Percentiles rank a stretch among this genome's conserved stretches.
Conservation (phyloP, 257 asterid species). For the Scutellaria baicalensis region DNA sequence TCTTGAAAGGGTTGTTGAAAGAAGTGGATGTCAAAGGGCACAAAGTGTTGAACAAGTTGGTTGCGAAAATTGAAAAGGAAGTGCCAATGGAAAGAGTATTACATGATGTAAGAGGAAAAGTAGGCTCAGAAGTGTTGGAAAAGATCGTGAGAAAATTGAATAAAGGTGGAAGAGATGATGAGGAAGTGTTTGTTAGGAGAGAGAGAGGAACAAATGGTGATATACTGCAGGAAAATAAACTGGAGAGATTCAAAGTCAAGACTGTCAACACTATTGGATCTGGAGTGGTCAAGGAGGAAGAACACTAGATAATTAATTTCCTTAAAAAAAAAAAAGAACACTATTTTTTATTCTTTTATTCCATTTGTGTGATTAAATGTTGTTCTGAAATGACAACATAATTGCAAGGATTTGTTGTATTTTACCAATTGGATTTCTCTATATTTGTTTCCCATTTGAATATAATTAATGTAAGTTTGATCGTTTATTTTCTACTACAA, state of each 20-base stretch:
- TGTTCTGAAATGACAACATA: no score
- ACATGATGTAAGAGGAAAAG: slow-evolving; percentile 3
- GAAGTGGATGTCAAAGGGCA: slow-evolving; percentile 23
- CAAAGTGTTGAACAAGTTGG: slow-evolving; percentile 18
- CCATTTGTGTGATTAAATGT: no score
- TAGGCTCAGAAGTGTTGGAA: slow-evolving; percentile 12
- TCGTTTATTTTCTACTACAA: background rate
- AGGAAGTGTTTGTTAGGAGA: background rate
- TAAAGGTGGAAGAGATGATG: background rate
- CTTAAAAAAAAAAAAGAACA: no score
- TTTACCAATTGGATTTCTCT: no score
- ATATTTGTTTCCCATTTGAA: no score
- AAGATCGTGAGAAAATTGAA: slow-evolving; percentile 14
- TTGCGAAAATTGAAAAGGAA: slow-evolving; percentile 7
- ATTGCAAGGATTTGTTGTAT: no score
- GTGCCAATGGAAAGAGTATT: background rate
- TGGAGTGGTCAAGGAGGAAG: background rate
- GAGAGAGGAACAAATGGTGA: background rate
- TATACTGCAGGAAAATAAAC: background rate
- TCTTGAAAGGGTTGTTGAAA: background rate
- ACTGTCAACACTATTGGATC: background rate
- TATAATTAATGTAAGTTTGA: background rate
- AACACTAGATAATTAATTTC: background rate
- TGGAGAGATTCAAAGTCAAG: background rate
- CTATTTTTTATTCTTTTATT: no score